These are phyloP conservation scores for Cyberlindnera mrakii DNA, from an alignment of 805 yeast species.

Conservation along the genomic window DNA sequence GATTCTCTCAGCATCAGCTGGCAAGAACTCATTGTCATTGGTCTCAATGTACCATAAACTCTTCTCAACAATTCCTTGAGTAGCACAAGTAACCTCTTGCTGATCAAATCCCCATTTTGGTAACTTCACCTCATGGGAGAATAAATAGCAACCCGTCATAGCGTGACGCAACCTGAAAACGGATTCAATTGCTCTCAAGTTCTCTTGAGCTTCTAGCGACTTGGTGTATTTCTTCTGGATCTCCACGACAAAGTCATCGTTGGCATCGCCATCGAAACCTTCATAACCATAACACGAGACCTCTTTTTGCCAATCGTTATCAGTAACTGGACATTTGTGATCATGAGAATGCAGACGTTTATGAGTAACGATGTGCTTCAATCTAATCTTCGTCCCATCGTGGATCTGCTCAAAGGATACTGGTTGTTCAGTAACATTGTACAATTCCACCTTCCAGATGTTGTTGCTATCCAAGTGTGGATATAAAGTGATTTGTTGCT, in stretches of 20 bases:
- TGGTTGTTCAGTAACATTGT: slow-evolving; percentile 52
- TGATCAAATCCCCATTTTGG: slow-evolving; percentile 84
- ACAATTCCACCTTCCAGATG: slow-evolving; percentile 65
- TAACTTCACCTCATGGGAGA: slow-evolving; percentile 67
- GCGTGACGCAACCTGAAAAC: slow-evolving; percentile 73
- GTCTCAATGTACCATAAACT: slow-evolving; percentile 72
- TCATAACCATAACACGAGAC: slow-evolving; percentile 71
- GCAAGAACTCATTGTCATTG: slow-evolving; percentile 46
- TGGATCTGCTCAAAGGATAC: slow-evolving; percentile 54
- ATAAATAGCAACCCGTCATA: slow-evolving; percentile 70
- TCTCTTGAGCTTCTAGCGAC: slow-evolving; percentile 45
- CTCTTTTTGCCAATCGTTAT: slow-evolving; percentile 79
- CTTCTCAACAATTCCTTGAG: slow-evolving; percentile 55
- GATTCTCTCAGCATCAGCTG: slow-evolving; percentile 38
- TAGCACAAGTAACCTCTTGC: slow-evolving; percentile 79
- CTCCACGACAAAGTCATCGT: slow-evolving; percentile 76
- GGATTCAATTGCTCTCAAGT: slow-evolving; percentile 61
- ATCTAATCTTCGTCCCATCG: slow-evolving; percentile 67
- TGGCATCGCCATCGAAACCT: slow-evolving; percentile 76
- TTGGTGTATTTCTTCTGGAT: slow-evolving; percentile 50
- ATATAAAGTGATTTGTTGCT: slow-evolving; percentile 76
- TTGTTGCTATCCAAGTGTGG: slow-evolving; percentile 75
- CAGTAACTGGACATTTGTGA: slow-evolving; percentile 71
- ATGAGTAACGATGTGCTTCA: slow-evolving; percentile 50
- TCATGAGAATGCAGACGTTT: slow-evolving; percentile 81